These are phyloP conservation scores for Leptographium radiaticola DNA, from an alignment of 2,329 filamentous ascomycete genomes.

Conservation along the genomic window DNA sequence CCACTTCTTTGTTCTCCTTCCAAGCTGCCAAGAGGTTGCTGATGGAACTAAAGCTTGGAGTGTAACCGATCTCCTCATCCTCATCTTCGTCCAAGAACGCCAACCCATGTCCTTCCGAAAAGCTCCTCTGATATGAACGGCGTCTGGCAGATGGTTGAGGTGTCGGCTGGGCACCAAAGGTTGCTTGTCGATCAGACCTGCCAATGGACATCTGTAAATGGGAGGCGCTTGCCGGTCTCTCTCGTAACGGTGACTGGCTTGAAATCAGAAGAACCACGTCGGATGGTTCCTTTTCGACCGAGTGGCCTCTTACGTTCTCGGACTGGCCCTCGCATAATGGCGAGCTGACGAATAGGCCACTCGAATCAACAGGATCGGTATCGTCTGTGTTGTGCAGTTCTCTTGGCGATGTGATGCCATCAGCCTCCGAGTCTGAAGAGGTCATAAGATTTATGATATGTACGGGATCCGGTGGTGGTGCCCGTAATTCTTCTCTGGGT, in stretches of 20 bases:
- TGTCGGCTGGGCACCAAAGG: too few relatives aligned
- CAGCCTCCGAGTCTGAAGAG: conserved; percentile 3
- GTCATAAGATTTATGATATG: conserved; percentile 8
- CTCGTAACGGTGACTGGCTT: neutral
- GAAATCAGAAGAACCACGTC: conserved; percentile 2
- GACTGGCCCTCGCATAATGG: neutral
- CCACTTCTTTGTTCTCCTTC: neutral
- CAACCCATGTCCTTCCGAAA: conserved; percentile 2
- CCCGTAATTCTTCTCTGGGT: neutral
- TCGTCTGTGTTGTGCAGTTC: neutral
- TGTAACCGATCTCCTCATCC: neutral
- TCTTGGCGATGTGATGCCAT: neutral
- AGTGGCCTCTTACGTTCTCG: too few relatives aligned
- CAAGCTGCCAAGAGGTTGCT: conserved; percentile 3
- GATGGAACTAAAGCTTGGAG: neutral
- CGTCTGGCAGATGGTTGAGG: neutral
- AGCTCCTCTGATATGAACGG: conserved; percentile 2
- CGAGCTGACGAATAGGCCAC: neutral
- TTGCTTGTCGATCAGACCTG: neutral
- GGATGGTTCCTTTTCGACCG: neutral
- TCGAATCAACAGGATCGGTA: neutral
- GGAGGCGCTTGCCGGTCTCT: neutral
- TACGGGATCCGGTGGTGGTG: neutral
- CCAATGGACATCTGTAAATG: neutral
- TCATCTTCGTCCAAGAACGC: conserved; percentile 6